These are phyloP conservation scores for Microdochium trichocladiopsis DNA, from an alignment of 2,329 filamentous ascomycete species.

Conservation along the genomic window DNA sequence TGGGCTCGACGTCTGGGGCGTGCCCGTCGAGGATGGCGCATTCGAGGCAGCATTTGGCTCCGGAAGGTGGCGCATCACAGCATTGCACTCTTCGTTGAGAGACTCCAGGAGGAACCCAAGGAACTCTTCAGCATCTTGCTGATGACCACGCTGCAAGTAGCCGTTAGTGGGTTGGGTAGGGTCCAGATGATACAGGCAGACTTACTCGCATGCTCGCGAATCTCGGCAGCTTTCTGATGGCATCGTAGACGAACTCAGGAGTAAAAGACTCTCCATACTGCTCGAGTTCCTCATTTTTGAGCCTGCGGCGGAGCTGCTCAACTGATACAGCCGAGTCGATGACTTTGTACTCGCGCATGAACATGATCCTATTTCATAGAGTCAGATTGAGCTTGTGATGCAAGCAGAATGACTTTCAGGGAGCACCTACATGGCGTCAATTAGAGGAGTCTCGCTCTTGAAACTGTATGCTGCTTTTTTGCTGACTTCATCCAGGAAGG, in stretches of 20 bases:
- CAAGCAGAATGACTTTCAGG: neutral
- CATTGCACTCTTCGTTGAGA: constrained; percentile 84
- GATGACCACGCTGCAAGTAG: constrained; percentile 68
- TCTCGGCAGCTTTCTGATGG: constrained; percentile 76
- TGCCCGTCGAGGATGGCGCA: constrained; percentile 21
- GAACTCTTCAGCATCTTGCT: constrained; percentile 97
- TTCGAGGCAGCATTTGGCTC: constrained; percentile 12
- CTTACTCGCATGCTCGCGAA: constrained; percentile 88
- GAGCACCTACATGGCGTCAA: constrained; percentile 81
- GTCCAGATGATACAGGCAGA: too few species aligned
- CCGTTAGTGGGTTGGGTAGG: too few species aligned
- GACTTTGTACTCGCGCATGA: constrained; percentile 84
- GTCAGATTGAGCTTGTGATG: neutral
- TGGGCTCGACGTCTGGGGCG: constrained; percentile 30
- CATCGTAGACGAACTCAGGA: constrained; percentile 92
- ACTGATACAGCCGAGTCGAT: constrained; percentile 71
- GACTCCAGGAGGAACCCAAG: constrained; percentile 87
- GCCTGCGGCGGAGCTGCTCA: constrained; percentile 63
- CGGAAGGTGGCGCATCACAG: constrained; percentile 57
- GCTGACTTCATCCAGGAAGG: constrained; percentile 82
- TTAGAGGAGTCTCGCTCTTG: constrained; percentile 87
- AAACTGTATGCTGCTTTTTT: constrained; percentile 83
- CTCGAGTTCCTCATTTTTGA: constrained; percentile 81
- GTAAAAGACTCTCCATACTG: constrained; percentile 87
- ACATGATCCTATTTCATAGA: constrained; percentile 66